phyloP scores from a whole-genome alignment of 1,139 yeast species.

The Insectozyma bohioensis region DNA sequence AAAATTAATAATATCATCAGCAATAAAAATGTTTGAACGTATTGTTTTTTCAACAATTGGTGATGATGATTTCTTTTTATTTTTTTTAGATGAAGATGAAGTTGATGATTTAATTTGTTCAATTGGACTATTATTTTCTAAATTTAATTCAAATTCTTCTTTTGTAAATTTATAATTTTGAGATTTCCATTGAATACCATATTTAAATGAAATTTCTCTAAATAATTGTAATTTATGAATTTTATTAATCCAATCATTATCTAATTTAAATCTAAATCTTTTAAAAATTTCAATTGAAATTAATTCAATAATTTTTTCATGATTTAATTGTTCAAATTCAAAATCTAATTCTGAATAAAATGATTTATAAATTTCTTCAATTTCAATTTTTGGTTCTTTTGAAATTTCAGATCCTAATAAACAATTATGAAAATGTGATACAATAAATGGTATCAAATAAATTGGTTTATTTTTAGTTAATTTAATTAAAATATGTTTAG shows the following conservation, averaged over 20 bases:
- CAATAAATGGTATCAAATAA: slow-evolving; percentile 54
- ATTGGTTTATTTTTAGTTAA: slow-evolving; percentile 50
- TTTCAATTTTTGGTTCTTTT: slow-evolving; percentile 38
- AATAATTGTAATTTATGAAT: slow-evolving; percentile 49
- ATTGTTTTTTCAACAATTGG: slow-evolving; percentile 22
- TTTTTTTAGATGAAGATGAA: slow-evolving; percentile 15
- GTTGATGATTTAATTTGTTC: slow-evolving; percentile 16
- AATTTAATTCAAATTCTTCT: slow-evolving; percentile 36
- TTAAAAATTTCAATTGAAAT: slow-evolving; percentile 51
- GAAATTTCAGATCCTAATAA: slow-evolving; percentile 56
- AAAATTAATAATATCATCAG: slow-evolving; percentile 65
- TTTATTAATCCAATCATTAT: slow-evolving; percentile 44
- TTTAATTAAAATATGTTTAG: slow-evolving; percentile 70
- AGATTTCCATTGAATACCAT: slow-evolving; percentile 86
- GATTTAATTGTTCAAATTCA: slow-evolving; percentile 45
- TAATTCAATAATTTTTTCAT: slow-evolving; percentile 40
- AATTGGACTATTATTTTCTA: slow-evolving; percentile 15
- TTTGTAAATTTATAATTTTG: slow-evolving; percentile 50
- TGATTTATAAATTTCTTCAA: slow-evolving; percentile 42
- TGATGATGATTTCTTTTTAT: slow-evolving; percentile 33
- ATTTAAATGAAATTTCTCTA: slow-evolving; percentile 71
- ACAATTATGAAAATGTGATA: slow-evolving; percentile 73
- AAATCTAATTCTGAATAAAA: slow-evolving; percentile 46
- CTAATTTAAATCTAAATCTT: slow-evolving; percentile 64
- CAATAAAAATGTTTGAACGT: slow-evolving; percentile 46